Evolutionary conservation across 2,329 filamentous ascomycete species (phyloP).

Genomic region (Capronia americana): DNA sequence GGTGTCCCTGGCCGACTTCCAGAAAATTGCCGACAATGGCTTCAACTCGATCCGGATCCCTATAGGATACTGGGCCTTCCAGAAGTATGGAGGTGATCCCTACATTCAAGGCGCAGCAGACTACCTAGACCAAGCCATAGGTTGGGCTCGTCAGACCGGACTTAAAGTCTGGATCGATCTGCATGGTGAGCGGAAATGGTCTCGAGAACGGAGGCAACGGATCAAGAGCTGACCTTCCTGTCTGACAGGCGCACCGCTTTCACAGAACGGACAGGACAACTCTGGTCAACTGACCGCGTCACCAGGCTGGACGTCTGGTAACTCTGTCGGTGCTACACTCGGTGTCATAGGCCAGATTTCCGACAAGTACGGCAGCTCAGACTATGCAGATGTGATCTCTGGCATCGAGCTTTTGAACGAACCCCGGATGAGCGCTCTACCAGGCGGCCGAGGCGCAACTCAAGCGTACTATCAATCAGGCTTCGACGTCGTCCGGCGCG

Average conservation of each 20-base stretch:
- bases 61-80: slow-evolving; percentile 70
- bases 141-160: slow-evolving; percentile 63
- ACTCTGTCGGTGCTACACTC: slow-evolving; percentile 51
- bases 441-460: slow-evolving; percentile 51
- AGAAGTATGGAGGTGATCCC: slow-evolving; percentile 61
- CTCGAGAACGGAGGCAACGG: slow-evolving; percentile 10
- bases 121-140: slow-evolving; percentile 63
- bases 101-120: slow-evolving; percentile 68
- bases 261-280: slow-evolving; percentile 73
- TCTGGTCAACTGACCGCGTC: slow-evolving; percentile 56
- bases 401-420: slow-evolving; percentile 56
- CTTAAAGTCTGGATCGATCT: slow-evolving; percentile 72
- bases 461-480: slow-evolving; percentile 59
- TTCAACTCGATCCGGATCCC: slow-evolving; percentile 71
- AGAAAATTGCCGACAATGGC: slow-evolving; percentile 55
- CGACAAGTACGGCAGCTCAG: slow-evolving; percentile 60
- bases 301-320: slow-evolving; percentile 47
- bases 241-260: slow-evolving; percentile 57
- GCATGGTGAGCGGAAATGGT: slow-evolving; percentile 54
- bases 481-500: slow-evolving; percentile 29
- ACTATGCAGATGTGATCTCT: slow-evolving; percentile 64
- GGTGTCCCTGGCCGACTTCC: slow-evolving; percentile 62
- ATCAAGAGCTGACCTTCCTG: slow-evolving; percentile 9
- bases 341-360: slow-evolving; percentile 64
- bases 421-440: slow-evolving; percentile 43